phyloP scores from a whole-genome alignment of 805 yeast genomes.

The Candida caryicola region DNA sequence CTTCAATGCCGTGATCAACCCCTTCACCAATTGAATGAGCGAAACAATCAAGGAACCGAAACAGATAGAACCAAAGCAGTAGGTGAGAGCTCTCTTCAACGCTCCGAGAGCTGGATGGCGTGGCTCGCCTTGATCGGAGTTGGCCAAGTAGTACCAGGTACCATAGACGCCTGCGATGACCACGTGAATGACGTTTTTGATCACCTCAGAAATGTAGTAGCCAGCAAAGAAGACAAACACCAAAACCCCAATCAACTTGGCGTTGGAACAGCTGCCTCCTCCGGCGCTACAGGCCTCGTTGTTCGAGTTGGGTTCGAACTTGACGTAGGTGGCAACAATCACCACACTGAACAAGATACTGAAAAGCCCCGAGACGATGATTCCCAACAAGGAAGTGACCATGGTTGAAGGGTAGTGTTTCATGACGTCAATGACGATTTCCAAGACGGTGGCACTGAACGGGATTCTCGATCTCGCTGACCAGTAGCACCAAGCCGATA shows the following conservation, averaged over 20 bases:
- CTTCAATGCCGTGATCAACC: conserved; percentile 50
- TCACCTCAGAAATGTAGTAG: conserved; percentile 76
- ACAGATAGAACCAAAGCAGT: conserved; percentile 87
- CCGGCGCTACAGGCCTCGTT: conserved; percentile 54
- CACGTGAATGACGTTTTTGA: conserved; percentile 76
- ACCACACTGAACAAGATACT: conserved; percentile 63
- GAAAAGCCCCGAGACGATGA: conserved; percentile 58
- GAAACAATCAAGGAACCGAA: conserved; percentile 78
- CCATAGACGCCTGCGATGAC: conserved; percentile 84
- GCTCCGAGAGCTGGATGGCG: conserved; percentile 77
- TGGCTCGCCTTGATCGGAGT: conserved; percentile 77
- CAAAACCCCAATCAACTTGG: conserved; percentile 64
- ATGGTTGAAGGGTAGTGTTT: conserved; percentile 67
- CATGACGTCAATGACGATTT: conserved; percentile 76
- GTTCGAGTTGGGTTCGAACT: conserved; percentile 56
- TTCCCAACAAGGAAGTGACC: conserved; percentile 58
- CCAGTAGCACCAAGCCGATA: conserved; percentile 74
- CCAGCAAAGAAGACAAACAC: conserved; percentile 81
- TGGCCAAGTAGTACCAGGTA: conserved; percentile 82
- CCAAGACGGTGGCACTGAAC: conserved; percentile 65
- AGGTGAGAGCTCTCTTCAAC: conserved; percentile 74
- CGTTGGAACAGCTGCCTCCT: conserved; percentile 52
- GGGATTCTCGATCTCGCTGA: conserved; percentile 68
- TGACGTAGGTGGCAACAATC: conserved; percentile 73
- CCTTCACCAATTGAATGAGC: conserved; percentile 63